A percentile compares a stretch with the other conserved stretches of the same genome.
phyloP scores from a whole-genome alignment of 2,329 filamentous ascomycete species.

The Cercospora sp. region DNA sequence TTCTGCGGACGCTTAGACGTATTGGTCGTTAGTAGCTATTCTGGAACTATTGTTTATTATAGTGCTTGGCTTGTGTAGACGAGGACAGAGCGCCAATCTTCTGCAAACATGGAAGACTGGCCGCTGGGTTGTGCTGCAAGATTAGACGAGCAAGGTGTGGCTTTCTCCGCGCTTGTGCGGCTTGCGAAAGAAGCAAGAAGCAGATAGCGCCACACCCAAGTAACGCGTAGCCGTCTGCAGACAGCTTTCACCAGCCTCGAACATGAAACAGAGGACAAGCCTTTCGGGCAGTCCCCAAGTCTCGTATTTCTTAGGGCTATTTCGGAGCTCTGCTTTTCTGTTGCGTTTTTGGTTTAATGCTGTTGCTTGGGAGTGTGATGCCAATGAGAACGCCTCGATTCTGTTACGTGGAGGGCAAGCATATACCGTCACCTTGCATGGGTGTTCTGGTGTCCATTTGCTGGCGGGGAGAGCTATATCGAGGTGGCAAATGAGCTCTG shows the following conservation, averaged over 20 bases:
- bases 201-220: slow-evolving; percentile 16
- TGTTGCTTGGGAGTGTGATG: background rate
- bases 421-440: slow-evolving; percentile 3
- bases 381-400: background rate
- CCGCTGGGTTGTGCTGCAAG: slow-evolving; percentile 4
- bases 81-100: background rate
- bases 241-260: slow-evolving; percentile 11
- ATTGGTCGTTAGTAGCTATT: slow-evolving; percentile 2
- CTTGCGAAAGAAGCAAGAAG: background rate
- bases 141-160: slow-evolving; percentile 17
- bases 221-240: background rate
- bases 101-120: background rate
- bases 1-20: background rate
- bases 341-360: background rate
- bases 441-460: slow-evolving; percentile 6
- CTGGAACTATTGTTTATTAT: slow-evolving; percentile 5
- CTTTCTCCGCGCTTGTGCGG: slow-evolving; percentile 1
- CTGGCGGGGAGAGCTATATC: slow-evolving; percentile 11
- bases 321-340: background rate
- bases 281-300: background rate
- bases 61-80: background rate
- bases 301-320: background rate
- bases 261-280: slow-evolving; percentile 18
- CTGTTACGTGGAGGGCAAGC: background rate
- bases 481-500: slow-evolving; percentile 1